Evolutionary conservation across 345 rosid species (phyloP).

Genomic region (Dovyalis caffra): DNA sequence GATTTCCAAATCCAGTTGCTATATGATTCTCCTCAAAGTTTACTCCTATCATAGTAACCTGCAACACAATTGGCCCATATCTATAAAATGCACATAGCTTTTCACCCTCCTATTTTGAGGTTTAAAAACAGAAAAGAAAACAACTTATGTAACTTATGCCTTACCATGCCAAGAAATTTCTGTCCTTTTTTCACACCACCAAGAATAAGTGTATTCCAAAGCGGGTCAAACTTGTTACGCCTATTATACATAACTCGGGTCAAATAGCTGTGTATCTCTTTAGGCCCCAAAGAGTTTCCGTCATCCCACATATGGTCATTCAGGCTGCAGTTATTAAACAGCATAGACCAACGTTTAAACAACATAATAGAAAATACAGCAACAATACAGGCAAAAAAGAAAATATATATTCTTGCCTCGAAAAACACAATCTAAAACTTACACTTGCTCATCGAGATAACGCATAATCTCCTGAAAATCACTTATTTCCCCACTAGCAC

Average conservation of each 20-base stretch:
- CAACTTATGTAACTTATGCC: conserved; percentile 4
- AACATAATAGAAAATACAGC: background rate
- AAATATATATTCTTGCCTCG: background rate
- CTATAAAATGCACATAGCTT: background rate
- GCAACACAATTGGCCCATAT: background rate
- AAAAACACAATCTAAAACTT: conserved; percentile 23
- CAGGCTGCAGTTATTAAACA: conserved; percentile 49
- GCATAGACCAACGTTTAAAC: conserved; percentile 3
- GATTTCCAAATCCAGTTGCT: conserved; percentile 97
- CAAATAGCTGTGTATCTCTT: conserved; percentile 94
- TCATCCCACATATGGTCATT: conserved; percentile 99
- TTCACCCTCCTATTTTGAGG: background rate
- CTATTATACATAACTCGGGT: conserved; percentile 94
- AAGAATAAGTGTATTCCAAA: conserved; percentile 95
- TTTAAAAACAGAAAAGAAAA: background rate
- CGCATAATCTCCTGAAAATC: conserved; percentile 94
- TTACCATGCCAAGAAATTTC: conserved; percentile 92
- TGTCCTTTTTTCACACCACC: conserved; percentile 96
- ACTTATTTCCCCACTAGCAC: conserved; percentile 95
- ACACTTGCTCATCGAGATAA: conserved; percentile 91
- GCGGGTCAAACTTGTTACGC: conserved; percentile 91
- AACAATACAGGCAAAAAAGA: background rate
- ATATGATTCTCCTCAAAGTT: conserved; percentile 88
- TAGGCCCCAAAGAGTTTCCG: conserved; percentile 97
- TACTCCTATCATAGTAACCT: conserved; percentile 96